Percentiles rank a stretch among this genome's conserved stretches.
These are phyloP conservation scores for Hypoxylon sp. DNA, from an alignment of 2,329 filamentous ascomycete species.

Conservation along the genomic window DNA sequence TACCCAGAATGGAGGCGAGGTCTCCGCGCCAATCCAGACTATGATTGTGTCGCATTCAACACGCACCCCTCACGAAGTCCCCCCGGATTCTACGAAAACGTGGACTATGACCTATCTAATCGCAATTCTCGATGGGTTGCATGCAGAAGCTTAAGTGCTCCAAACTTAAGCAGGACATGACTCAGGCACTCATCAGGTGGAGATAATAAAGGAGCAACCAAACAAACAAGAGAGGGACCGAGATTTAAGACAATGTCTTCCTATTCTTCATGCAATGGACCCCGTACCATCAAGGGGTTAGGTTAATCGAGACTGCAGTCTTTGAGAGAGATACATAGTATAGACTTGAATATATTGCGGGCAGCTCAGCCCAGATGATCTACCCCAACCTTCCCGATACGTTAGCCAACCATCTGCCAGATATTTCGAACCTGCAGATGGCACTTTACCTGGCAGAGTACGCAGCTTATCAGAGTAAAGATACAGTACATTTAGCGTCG, in stretches of 20 bases:
- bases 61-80: constrained; percentile 36
- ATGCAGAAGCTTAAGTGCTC: constrained; percentile 46
- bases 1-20: constrained; percentile 23
- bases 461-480: constrained; percentile 32
- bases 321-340: not conserved
- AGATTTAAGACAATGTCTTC: constrained; percentile 29
- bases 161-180: constrained; percentile 34
- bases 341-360: constrained; percentile 18
- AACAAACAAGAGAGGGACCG: constrained; percentile 9
- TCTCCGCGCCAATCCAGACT: constrained; percentile 33
- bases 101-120: constrained; percentile 34
- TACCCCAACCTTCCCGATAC: constrained; percentile 37
- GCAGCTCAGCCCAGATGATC: constrained; percentile 30
- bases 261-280: constrained; percentile 4
- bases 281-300: constrained; percentile 3
- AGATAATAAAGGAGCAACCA: constrained; percentile 13
- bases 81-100: constrained; percentile 35
- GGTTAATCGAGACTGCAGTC: constrained; percentile 10
- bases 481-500: constrained; percentile 26
- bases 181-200: constrained; percentile 16
- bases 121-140: constrained; percentile 36
- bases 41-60: constrained; percentile 29
- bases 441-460: constrained; percentile 23
- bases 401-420: constrained; percentile 38
- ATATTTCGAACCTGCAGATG: constrained; percentile 38